Evolutionary conservation across 495 filamentous ascomycete genomes (phyloP), one percentile per base, ranked within the genome.

Genomic region (Penicillium canescens): DNA sequence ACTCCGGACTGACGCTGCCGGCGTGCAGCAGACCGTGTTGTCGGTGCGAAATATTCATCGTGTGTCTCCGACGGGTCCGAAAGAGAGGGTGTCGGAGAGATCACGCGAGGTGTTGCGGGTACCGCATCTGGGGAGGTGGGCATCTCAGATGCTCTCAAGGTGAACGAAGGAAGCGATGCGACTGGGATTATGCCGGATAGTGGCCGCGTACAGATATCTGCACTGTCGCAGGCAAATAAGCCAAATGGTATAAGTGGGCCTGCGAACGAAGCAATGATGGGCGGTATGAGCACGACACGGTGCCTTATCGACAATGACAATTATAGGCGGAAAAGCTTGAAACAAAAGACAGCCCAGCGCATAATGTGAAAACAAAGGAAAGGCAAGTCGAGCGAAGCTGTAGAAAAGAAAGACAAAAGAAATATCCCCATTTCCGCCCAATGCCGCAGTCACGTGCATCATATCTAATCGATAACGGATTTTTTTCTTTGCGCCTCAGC

Each of bases 21-120:
- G 62, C 82, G 79, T 28, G 81, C 77, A 50, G 84, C 80, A 36
- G 86, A 87, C 50, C 87, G 78, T 36, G 85, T 89, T 36, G 80
- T 72, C 10, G 87, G 87, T 16, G 78, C 85, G 52, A 74, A 74
- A 65, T 87, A 88, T 35, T 68, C 72, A 54, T 83, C 78, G 52
- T 64, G 69, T 61, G 70, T 60, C 41, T 75, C 62, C 59, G 71
- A 72, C 26, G 57, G 61, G 44, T 88, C 85, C 48, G 85, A 84
- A 12, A 83, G 78, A 2, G 86, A 80, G 47, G 86, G 86, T 18
- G 84, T 84, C 14, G 87, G 87, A 21, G 86, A 88, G 52, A 86
- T 88, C 59, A 90, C 82, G 59, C 86, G 82, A 56, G 87, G 87
- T 51, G 82, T 86, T 45, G 80, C 77, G 46, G 87, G 87, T 28